Evolutionary conservation across 305 asterid genomes (phyloP), one percentile per base, ranked within the genome.

Genomic region (Solanum hybrid): DNA sequence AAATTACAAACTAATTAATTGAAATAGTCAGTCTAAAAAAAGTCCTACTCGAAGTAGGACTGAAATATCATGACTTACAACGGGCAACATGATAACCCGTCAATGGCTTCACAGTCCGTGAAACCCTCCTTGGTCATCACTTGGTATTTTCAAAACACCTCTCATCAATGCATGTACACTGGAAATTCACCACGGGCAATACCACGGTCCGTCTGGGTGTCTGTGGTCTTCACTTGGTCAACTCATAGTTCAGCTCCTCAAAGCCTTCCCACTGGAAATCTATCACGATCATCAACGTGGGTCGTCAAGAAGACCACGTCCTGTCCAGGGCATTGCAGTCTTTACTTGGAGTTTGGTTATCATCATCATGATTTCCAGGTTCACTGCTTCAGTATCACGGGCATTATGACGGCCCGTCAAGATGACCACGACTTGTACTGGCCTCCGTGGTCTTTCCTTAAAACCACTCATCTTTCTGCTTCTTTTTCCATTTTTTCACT

Each of bases 381-480:
- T 15, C 1, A 51, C 65, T 51, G 22, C 65, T 51, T 51, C 9
- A 51, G 65, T 15, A 51, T 15, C n/a, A 51, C n/a, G 8, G n/a
- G 22, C n/a, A 51, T 15, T 51, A 51, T 51, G n/a, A 51, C 3
- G 0, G 8, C 3, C 0, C 0, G 65, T 51, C 8, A 51, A 51
- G 65, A 15, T 0, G 3, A 51, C n/a, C 1, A 15, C 0, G 1
- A 3, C n/a, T 51, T 3, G 3, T 51, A 51, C 1, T 51, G 1
- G 9, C n/a, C 65, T 51, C n/a, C 8, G 8, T 5, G 65, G 65
- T 51, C 8, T 51, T 51, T 51, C 65, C 22, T 15, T 51, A 5
- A 51, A 5, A 15, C n/a, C 8, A 51, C 65, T 51, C 65, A 51
- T 45, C 65, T 5, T 51, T 51, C 1, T 51, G 9, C n/a, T 51